Base-by-base conservation (phyloP, 352 stramenopile genomes). In the Thalassiosira mediterranea region DNA sequence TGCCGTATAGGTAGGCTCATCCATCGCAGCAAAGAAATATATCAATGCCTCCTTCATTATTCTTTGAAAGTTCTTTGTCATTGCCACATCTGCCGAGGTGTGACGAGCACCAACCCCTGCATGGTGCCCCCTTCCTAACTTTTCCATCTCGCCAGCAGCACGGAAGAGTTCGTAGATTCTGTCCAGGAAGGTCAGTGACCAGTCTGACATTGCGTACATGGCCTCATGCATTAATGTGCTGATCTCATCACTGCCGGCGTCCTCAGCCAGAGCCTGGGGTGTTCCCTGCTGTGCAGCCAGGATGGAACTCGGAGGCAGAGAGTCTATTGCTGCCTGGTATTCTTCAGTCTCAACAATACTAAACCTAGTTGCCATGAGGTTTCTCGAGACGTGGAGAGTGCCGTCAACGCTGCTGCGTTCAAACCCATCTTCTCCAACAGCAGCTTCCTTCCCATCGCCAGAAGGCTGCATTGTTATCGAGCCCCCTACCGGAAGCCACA, bases 1-100 rank as follows among this genome's bases (percentile, higher is more conserved):
- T 21, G 72, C 49, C 1, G 73, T 68, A 54, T 88, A 81, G 38
- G 81, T 86, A 34, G 72, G 56, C 7, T 85, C 61, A 52, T 91
- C 77, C 85, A 93, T 91, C 0, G 85, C 74, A 17, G 76, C 61
- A 83, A 93, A 93, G 19, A 90, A 80, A 56, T 90, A 88, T 10
- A 66, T 76, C 21, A 93, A 61, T 42, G 75, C 87, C 59, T 91
- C 83, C 74, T 88, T 88, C 47, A 91, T 62, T 42, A 91, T 85
- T 17, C 85, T 59, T 1, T 75, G 88, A 42, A 91, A 89, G 67
- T 91, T 91, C 49, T 84, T 75, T 40, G 88, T 61, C 46, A 86
- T 69, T 44, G 85, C 78, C 44, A 90, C 86, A 66, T 93, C 88
- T 10, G 72, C 73, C 19, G 76, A 86, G 25, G 83, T 83, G 63